A percentile compares a stretch with the other conserved stretches of the same genome.
phyloP scores from a whole-genome alignment of 108 stramenopile genomes.

The Nitzschia inconspicua region DNA sequence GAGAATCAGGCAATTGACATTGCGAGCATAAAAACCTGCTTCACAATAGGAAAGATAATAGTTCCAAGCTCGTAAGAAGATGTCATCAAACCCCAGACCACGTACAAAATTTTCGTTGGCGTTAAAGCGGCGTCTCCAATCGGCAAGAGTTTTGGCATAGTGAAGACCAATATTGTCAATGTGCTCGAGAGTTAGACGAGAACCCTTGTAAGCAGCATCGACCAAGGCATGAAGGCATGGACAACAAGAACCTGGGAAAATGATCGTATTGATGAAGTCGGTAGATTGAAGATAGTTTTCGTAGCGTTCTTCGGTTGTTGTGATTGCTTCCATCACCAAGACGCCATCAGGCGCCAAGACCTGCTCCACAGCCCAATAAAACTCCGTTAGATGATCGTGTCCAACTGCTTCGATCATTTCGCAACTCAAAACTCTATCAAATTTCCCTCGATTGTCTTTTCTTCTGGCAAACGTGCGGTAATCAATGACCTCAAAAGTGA shows the following conservation, averaged over 20 bases:
- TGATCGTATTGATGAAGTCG: conserved; percentile 96
- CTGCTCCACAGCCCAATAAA: conserved; percentile 89
- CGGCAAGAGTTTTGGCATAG: conserved; percentile 92
- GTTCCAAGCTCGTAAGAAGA: conserved; percentile 93
- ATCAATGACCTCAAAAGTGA: conserved; percentile 90
- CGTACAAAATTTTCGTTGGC: conserved; percentile 53
- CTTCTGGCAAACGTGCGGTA: conserved; percentile 81
- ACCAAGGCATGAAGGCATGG: conserved; percentile 88
- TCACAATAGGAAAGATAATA: conserved; percentile 96
- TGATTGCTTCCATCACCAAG: conserved; percentile 96
- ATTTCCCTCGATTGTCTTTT: conserved; percentile 61
- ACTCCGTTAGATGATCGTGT: conserved; percentile 87
- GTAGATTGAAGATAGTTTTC: conserved; percentile 84
- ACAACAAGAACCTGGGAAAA: conserved; percentile 93
- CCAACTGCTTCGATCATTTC: conserved; percentile 99
- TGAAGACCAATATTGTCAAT: conserved; percentile 92
- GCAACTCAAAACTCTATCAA: conserved; percentile 92
- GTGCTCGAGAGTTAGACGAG: conserved; percentile 78
- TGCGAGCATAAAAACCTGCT: conserved; percentile 87
- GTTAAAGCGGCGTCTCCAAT: conserved; percentile 94
- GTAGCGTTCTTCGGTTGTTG: conserved; percentile 93
- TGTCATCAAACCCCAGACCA: conserved; percentile 90
- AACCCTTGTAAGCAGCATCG: conserved; percentile 79
- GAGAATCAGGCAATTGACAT: conserved; percentile 73
- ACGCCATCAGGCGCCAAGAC: conserved; percentile 83